Percentiles rank a stretch among this genome's conserved stretches.
phyloP scores from a whole-genome alignment of 768 basidiomycete genomes.

The Tephrocybe sp. region DNA sequence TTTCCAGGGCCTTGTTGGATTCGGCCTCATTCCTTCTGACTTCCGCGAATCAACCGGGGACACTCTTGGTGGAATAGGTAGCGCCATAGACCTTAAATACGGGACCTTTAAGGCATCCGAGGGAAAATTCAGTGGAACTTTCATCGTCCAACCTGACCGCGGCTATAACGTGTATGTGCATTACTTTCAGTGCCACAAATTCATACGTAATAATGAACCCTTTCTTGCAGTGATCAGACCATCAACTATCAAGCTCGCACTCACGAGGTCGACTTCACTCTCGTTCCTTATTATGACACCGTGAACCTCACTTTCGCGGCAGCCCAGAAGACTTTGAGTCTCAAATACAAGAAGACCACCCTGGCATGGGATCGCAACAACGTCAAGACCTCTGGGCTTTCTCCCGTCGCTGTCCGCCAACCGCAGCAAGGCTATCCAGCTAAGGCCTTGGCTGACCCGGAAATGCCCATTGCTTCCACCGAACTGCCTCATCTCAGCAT shows the following conservation, averaged over 20 bases:
- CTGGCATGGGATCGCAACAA: slow-evolving; percentile 48
- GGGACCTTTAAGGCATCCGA: slow-evolving; percentile 40
- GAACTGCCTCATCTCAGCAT: slow-evolving; percentile 47
- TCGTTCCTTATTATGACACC: slow-evolving; percentile 54
- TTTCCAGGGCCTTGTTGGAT: slow-evolving; percentile 53
- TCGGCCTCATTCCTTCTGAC: slow-evolving; percentile 61
- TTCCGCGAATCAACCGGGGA: slow-evolving; percentile 57
- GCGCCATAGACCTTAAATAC: slow-evolving; percentile 56
- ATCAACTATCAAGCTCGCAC: slow-evolving; percentile 65
- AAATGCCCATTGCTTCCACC: slow-evolving; percentile 44
- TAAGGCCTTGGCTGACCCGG: slow-evolving; percentile 36
- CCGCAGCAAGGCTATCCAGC: slow-evolving; percentile 30
- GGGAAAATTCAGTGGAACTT: slow-evolving; percentile 43
- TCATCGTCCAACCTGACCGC: slow-evolving; percentile 52
- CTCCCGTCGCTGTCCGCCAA: slow-evolving; percentile 46
- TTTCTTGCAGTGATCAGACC: slow-evolving; percentile 40
- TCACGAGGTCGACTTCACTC: slow-evolving; percentile 57
- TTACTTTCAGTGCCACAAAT: neutral
- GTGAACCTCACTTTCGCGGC: slow-evolving; percentile 44
- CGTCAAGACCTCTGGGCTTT: slow-evolving; percentile 55
- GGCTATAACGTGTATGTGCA: slow-evolving; percentile 58
- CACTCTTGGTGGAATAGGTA: slow-evolving; percentile 63
- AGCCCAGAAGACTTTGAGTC: slow-evolving; percentile 50
- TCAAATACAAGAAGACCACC: slow-evolving; percentile 50
- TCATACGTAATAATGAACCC: neutral